Evolutionary conservation across 257 asterid species (phyloP).

Genomic region (Jacaranda mimosifolia): DNA sequence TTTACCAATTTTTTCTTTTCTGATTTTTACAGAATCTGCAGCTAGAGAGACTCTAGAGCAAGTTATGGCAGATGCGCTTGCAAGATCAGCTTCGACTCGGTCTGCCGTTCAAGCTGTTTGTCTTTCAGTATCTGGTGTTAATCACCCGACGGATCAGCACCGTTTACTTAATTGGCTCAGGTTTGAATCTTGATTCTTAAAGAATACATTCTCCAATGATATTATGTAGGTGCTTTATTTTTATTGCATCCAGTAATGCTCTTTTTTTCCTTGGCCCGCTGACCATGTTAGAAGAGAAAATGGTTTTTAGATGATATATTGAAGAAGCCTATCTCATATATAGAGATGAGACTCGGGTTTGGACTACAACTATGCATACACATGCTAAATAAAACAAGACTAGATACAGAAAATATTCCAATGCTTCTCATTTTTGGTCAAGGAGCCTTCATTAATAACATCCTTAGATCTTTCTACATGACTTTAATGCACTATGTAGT

Average conservation of each 20-base stretch:
- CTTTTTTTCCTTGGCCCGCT: too few species aligned
- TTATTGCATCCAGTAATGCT: background rate
- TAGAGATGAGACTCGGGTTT: too few species aligned
- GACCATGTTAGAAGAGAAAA: too few species aligned
- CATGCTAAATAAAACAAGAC: too few species aligned
- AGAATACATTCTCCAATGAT: conserved; percentile 14
- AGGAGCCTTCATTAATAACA: background rate
- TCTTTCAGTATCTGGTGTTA: conserved; percentile 83
- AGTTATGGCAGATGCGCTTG: conserved; percentile 87
- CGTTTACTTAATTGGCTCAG: conserved; percentile 80
- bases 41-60: conserved; percentile 80
- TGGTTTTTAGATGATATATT: too few species aligned
- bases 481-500: conserved; percentile 1
- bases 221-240: background rate
- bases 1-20: conserved; percentile 10
- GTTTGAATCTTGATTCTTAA: conserved; percentile 42
- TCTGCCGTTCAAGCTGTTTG: conserved; percentile 81
- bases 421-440: background rate
- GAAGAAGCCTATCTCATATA: too few species aligned
- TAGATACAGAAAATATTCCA: too few species aligned
- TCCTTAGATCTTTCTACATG: conserved; percentile 1
- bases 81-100: conserved; percentile 67
- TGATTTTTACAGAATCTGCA: conserved; percentile 62
- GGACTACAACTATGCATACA: too few species aligned
- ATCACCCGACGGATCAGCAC: conserved; percentile 76